Evolutionary conservation across 352 stramenopile species (phyloP).

Genomic region (Globisporangium cederbergense): DNA sequence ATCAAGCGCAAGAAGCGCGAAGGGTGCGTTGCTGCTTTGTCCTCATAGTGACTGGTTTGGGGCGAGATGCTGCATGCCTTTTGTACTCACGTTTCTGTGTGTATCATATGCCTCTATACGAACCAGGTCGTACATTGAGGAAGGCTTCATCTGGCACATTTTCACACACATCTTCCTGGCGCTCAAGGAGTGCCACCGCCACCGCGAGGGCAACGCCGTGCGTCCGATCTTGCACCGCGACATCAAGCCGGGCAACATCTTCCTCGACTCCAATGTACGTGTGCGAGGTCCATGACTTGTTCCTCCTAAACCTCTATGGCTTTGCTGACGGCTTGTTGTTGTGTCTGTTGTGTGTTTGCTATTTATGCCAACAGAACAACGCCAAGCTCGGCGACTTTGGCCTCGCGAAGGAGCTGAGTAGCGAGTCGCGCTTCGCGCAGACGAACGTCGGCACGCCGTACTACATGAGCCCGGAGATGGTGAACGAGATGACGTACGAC

Average conservation of each 20-base stretch:
- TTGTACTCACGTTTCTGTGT: neutral
- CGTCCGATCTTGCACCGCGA: conserved; percentile 88
- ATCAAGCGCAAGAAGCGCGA: conserved; percentile 90
- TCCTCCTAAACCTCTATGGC: conserved; percentile 8
- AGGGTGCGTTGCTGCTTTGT: conserved; percentile 40
- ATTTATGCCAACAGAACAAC: conserved; percentile 57
- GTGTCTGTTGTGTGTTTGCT: conserved; percentile 3
- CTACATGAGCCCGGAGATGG: conserved; percentile 92
- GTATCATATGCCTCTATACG: neutral
- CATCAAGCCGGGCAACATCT: conserved; percentile 93
- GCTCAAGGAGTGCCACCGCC: conserved; percentile 89
- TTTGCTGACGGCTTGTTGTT: conserved; percentile 7
- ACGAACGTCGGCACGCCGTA: conserved; percentile 92
- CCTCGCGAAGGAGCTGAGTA: conserved; percentile 88
- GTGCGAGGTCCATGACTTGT: neutral
- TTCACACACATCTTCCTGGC: conserved; percentile 91
- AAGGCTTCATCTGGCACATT: conserved; percentile 92
- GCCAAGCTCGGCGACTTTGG: conserved; percentile 92
- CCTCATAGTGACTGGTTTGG: neutral
- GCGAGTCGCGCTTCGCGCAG: conserved; percentile 86
- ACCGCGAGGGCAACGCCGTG: conserved; percentile 76
- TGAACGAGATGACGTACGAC: conserved; percentile 92
- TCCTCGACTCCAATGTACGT: conserved; percentile 86
- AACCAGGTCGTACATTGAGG: conserved; percentile 85
- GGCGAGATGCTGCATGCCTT: neutral